Percentiles rank a stretch among this genome's conserved stretches.
phyloP scores from a whole-genome alignment of 768 basidiomycete genomes.

The Tulasnella sp. region DNA sequence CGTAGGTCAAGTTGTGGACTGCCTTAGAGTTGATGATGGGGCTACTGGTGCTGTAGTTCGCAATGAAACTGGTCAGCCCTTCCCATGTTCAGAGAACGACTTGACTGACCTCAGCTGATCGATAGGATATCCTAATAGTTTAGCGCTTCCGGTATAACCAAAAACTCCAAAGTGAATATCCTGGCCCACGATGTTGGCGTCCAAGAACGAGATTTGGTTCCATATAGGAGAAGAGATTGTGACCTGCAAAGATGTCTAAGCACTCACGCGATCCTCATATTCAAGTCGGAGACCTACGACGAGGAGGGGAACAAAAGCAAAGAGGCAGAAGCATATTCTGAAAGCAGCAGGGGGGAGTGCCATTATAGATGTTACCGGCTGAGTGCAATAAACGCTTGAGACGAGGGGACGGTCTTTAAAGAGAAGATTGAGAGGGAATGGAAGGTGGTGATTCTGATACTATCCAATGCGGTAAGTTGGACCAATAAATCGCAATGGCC shows the following conservation, averaged over 20 bases:
- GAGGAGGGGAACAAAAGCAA: conserved; percentile 57
- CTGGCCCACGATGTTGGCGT: conserved; percentile 34
- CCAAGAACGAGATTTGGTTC: conserved; percentile 57
- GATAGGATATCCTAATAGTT: conserved; percentile 45
- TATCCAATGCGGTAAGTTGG: too few species aligned
- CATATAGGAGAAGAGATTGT: conserved; percentile 69
- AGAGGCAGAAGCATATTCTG: conserved; percentile 61
- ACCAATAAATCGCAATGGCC: too few species aligned
- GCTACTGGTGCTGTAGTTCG: not conserved
- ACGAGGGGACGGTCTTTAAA: too few species aligned
- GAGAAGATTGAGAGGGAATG: too few species aligned
- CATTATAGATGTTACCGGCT: conserved; percentile 30
- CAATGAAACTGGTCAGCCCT: not conserved
- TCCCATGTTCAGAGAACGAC: not conserved
- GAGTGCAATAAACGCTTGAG: too few species aligned
- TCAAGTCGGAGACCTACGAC: conserved; percentile 39
- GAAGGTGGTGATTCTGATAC: too few species aligned
- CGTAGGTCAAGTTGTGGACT: conserved; percentile 60
- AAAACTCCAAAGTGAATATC: conserved; percentile 61
- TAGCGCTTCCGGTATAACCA: conserved; percentile 52
- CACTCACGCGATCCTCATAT: conserved; percentile 2
- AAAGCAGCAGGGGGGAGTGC: conserved; percentile 39
- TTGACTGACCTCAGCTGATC: not conserved
- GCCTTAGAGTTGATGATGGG: conserved; percentile 37
- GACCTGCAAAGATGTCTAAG: conserved; percentile 33